These are phyloP conservation scores for Vararia minispora DNA, from an alignment of 768 basidiomycete genomes.

Conservation along the genomic window DNA sequence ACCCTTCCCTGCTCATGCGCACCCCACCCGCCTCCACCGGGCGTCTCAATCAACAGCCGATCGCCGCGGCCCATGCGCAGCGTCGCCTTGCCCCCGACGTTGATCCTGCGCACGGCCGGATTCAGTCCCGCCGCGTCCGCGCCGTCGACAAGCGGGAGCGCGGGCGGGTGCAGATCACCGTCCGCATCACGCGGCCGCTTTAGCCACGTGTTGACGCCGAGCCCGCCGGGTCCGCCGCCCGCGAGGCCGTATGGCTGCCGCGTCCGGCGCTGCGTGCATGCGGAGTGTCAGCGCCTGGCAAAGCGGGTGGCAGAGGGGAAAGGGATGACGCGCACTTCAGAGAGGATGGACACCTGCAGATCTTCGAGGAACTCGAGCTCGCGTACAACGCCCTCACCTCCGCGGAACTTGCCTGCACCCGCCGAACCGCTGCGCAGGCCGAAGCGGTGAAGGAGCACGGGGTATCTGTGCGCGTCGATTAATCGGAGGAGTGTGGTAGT, in stretches of 20 bases:
- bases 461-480: too few species aligned
- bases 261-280: constrained; percentile 66
- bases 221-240: constrained; percentile 59
- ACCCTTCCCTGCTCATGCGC: constrained; percentile 4
- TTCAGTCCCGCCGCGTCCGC: constrained; percentile 6
- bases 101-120: constrained; percentile 46
- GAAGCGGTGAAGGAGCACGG: constrained; percentile 81
- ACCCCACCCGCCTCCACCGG: constrained; percentile 89
- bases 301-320: too few species aligned
- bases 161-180: constrained; percentile 45
- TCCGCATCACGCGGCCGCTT: constrained; percentile 56
- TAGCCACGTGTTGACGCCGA: constrained; percentile 85
- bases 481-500: too few species aligned
- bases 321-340: constrained; percentile 44
- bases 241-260: constrained; percentile 80
- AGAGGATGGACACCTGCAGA: constrained; percentile 81
- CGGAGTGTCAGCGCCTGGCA: too few species aligned
- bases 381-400: constrained; percentile 78
- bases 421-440: constrained; percentile 60
- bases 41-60: constrained; percentile 70
- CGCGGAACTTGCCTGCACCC: constrained; percentile 60
- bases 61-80: constrained; percentile 87
- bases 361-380: constrained; percentile 75
- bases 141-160: too few species aligned
- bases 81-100: constrained; percentile 84